phyloP scores from a whole-genome alignment of 2,329 filamentous ascomycete genomes.

The Talaromyces sp. region DNA sequence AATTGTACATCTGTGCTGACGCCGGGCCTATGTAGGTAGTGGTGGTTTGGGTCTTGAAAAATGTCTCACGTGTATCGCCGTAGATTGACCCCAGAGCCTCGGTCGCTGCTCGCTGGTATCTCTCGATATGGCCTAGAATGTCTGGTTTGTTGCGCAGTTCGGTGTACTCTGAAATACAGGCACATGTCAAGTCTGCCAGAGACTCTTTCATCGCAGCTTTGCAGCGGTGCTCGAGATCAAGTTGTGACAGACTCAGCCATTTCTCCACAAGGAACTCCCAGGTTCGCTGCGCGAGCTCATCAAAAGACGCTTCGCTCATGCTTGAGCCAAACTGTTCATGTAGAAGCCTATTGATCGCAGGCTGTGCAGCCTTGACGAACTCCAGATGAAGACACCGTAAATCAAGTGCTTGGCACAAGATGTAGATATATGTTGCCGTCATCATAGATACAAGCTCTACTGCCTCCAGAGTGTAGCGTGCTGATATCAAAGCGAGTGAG shows the following conservation, averaged over 20 bases:
- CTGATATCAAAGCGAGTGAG: conserved; percentile 59
- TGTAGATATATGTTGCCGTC: conserved; percentile 52
- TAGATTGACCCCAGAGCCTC: conserved; percentile 18
- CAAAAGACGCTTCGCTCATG: conserved; percentile 3
- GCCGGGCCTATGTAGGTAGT: conserved; percentile 29
- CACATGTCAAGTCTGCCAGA: conserved; percentile 14
- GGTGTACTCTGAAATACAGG: conserved; percentile 6
- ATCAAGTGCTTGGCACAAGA: conserved; percentile 58
- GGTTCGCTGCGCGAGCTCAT: conserved; percentile 8
- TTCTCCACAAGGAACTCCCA: conserved; percentile 15
- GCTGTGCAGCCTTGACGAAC: conserved; percentile 16
- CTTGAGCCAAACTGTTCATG: conserved; percentile 10
- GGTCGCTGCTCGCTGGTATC: conserved; percentile 11
- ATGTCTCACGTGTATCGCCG: conserved; percentile 18
- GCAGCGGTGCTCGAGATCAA: conserved; percentile 17
- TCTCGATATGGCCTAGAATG: conserved; percentile 5
- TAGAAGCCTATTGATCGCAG: conserved; percentile 10
- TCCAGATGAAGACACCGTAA: conserved; percentile 36
- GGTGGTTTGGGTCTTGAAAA: conserved; percentile 20
- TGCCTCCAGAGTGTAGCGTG: conserved; percentile 55
- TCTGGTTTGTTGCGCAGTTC: background rate
- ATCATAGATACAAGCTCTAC: conserved; percentile 56
- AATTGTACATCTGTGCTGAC: conserved; percentile 33
- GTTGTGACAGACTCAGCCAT: conserved; percentile 18
- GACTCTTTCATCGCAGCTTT: conserved; percentile 15